Base-by-base conservation (phyloP, 169 alveolate species). In the Plasmodium falciparum region DNA sequence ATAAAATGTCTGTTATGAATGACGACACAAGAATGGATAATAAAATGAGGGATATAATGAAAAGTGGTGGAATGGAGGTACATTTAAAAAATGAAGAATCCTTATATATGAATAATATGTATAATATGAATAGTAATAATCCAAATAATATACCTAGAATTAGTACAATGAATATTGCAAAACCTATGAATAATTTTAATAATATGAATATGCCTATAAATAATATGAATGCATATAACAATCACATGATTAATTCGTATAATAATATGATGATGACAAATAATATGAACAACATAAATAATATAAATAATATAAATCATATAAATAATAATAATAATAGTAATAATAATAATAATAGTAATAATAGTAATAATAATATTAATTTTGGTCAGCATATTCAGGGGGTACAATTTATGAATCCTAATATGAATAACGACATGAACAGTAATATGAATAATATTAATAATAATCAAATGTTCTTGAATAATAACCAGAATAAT, bases 241-340 rank as follows among this genome's bases (percentile, higher is more conserved):
- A 59, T 22, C 54, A 62, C 39, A 24, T 76, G 89, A n/a, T 50
- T 65, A 76, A 66, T 24, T 65, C 89, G 11, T 22, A 65, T 1
- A 62, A 62, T 43, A 62, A 62, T 13, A 62, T 24, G 47, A 39
- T 39, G 47, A 39, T 39, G 6, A 39, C 47, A 13, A 54, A 17
- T 15, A 54, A 70, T 20, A 26, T 24, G 2, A n/a, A 17, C 17
- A 70, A 22, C 7, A 70, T n/a, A 20, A 56, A 20, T 17, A n/a
- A n/a, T 45, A n/a, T 6, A 13, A 67, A 67, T 5, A 5, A 54
- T 15, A 54, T 54, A 9, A 54, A 54, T 12, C 0, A 43, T n/a
- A 39, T 0, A 3, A 69, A 45, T 22, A 47, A 26, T 13, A 26
- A 8, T 22, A 54, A 26, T 13, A 56, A 17, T 3, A 22, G 7